Evolutionary conservation across 2,329 filamentous ascomycete genomes (phyloP).

Genomic region (Nemania sp.): DNA sequence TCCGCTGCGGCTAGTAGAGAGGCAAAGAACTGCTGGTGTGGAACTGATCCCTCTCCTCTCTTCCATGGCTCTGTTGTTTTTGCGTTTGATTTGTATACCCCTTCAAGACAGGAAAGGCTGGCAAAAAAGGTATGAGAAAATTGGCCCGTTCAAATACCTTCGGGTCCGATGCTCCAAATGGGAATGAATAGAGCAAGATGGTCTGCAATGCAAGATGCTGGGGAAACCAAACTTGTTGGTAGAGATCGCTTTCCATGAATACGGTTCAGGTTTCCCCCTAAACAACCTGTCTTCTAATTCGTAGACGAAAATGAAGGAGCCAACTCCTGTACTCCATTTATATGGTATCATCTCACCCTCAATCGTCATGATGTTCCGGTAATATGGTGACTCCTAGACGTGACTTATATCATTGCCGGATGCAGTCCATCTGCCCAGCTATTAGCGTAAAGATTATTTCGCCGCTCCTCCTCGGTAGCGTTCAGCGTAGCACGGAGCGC

Average conservation of each 20-base stretch:
- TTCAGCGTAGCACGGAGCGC: slow-evolving; percentile 31
- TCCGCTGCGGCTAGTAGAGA: no score
- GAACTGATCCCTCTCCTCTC: not conserved
- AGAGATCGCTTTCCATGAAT: not conserved
- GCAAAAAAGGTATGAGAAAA: slow-evolving; percentile 10
- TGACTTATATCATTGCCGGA: no score
- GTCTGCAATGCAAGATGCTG: not conserved
- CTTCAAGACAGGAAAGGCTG: slow-evolving; percentile 17
- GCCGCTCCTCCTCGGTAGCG: slow-evolving; percentile 30
- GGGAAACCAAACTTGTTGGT: not conserved
- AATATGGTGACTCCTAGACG: not conserved
- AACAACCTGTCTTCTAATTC: not conserved
- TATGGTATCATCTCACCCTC: not conserved
- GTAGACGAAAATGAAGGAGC: not conserved
- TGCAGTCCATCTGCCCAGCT: slow-evolving; percentile 32
- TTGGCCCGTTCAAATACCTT: slow-evolving; percentile 1
- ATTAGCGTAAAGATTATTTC: slow-evolving; percentile 32
- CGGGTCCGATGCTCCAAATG: not conserved
- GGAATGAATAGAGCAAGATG: slow-evolving; percentile 10
- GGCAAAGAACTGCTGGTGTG: slow-evolving; percentile 6
- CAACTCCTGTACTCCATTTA: slow-evolving; percentile 2
- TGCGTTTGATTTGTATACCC: slow-evolving; percentile 27
- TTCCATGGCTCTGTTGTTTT: slow-evolving; percentile 9
- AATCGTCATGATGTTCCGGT: no score
- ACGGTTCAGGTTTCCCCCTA: not conserved